These are phyloP conservation scores for Alloascoidea hylecoeti DNA, from an alignment of 805 yeast genomes.

Conservation along the genomic window DNA sequence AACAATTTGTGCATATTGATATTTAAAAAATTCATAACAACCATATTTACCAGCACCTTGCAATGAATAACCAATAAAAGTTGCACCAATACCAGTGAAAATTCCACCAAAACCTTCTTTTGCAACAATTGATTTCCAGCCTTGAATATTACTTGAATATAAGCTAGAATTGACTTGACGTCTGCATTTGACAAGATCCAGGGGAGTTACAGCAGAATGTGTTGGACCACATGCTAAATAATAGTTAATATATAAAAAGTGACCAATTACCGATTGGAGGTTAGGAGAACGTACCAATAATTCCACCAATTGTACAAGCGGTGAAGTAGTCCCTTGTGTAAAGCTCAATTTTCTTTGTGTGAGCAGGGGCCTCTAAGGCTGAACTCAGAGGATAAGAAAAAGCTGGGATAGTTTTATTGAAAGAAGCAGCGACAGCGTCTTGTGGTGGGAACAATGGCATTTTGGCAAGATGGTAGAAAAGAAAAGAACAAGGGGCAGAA, in stretches of 20 bases:
- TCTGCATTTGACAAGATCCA: constrained; percentile 84
- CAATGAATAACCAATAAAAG: constrained; percentile 68
- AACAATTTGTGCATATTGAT: constrained; percentile 40
- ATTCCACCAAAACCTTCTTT: constrained; percentile 52
- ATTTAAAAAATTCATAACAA: constrained; percentile 68
- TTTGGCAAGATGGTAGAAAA: not conserved
- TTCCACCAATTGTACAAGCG: constrained; percentile 69
- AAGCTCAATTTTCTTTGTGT: constrained; percentile 27
- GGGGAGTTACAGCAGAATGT: constrained; percentile 84
- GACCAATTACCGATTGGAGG: constrained; percentile 1
- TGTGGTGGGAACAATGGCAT: not conserved
- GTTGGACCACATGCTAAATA: constrained; percentile 89
- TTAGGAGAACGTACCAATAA: constrained; percentile 19
- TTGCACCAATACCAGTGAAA: constrained; percentile 70
- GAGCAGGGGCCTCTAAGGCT: not conserved
- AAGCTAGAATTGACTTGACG: constrained; percentile 57
- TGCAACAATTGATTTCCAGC: constrained; percentile 50
- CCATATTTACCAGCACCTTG: constrained; percentile 90
- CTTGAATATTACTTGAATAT: constrained; percentile 54
- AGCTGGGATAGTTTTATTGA: too few relatives aligned
- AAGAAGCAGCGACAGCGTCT: not conserved
- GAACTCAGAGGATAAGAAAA: not conserved
- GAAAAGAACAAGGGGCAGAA: not conserved
- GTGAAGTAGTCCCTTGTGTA: constrained; percentile 50
- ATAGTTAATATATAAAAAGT: constrained; percentile 2